These are phyloP conservation scores for Lachnellula occidentalis DNA, from an alignment of 2,329 filamentous ascomycete species.

Conservation along the genomic window DNA sequence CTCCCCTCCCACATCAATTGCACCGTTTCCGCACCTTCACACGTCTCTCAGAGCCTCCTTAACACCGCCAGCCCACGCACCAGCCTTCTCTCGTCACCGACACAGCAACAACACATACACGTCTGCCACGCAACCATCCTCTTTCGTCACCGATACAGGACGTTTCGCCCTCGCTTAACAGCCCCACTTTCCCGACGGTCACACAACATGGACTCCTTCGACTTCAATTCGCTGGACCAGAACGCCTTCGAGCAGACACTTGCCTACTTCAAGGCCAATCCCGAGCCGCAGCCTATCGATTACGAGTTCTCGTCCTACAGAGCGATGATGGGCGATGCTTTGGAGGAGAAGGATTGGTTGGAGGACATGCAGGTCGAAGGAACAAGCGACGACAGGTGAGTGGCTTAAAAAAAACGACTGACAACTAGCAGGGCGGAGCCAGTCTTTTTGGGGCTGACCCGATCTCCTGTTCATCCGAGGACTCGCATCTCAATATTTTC, in stretches of 20 bases:
- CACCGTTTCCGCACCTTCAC: background rate
- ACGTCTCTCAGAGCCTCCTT: conserved; percentile 3
- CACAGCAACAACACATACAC: no score
- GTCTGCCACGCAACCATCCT: background rate
- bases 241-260: conserved; percentile 2
- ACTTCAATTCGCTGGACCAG: conserved; percentile 4
- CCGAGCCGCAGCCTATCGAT: background rate
- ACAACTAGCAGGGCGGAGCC: background rate
- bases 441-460: no score
- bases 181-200: conserved; percentile 1
- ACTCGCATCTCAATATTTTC: no score
- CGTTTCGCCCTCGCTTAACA: conserved; percentile 13
- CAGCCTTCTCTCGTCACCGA: no score
- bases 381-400: conserved; percentile 6
- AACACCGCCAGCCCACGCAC: background rate
- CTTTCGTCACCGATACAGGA: no score
- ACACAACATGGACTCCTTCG: conserved; percentile 6
- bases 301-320: background rate
- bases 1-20: background rate
- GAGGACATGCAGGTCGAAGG: background rate
- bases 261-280: conserved; percentile 10
- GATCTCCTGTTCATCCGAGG: no score
- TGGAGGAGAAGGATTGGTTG: conserved; percentile 7
- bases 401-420: conserved; percentile 8
- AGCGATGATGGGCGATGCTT: conserved; percentile 8